A percentile compares a stretch with the other conserved stretches of the same genome.
Evolutionary conservation across 1,284 basidiomycete species (phyloP).

Genomic region (Ustilago trichophora): DNA sequence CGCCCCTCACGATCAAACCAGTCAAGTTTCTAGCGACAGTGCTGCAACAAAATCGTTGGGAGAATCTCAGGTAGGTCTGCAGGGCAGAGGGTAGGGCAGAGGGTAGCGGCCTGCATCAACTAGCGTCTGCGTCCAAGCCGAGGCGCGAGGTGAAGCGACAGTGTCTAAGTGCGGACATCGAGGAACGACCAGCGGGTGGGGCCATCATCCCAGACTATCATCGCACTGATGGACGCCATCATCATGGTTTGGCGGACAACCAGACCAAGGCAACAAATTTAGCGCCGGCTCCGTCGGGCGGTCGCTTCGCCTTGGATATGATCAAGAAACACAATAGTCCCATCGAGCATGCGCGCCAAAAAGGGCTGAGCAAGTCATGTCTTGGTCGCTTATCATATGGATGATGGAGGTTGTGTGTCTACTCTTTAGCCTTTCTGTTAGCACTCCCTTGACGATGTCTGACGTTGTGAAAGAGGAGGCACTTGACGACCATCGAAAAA

Average conservation of each 20-base stretch:
- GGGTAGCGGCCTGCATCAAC: conserved; percentile 3
- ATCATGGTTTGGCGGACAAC: not conserved
- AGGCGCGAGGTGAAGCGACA: not conserved
- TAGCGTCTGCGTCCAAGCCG: not conserved
- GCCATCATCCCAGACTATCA: not conserved
- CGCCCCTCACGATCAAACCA: not conserved
- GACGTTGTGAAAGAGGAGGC: too few species aligned
- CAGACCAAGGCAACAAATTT: not conserved
- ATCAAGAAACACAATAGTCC: not conserved
- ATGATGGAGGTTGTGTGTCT: too few species aligned
- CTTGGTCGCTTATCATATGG: too few species aligned
- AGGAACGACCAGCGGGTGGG: not conserved
- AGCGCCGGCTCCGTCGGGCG: conserved; percentile 9
- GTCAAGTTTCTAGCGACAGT: not conserved
- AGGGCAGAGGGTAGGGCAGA: not conserved
- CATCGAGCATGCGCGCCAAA: conserved; percentile 5
- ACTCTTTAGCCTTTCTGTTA: too few species aligned
- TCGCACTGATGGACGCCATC: not conserved
- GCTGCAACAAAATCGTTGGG: too few species aligned
- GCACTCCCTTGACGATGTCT: too few species aligned
- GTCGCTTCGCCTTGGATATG: not conserved
- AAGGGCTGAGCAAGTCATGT: too few species aligned
- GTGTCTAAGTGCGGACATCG: too few species aligned
- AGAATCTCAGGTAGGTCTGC: not conserved
- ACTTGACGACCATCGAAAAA: conserved; percentile 12